Base-by-base conservation (phyloP, 148 eudicot species). In the Polygonum maritimum region DNA sequence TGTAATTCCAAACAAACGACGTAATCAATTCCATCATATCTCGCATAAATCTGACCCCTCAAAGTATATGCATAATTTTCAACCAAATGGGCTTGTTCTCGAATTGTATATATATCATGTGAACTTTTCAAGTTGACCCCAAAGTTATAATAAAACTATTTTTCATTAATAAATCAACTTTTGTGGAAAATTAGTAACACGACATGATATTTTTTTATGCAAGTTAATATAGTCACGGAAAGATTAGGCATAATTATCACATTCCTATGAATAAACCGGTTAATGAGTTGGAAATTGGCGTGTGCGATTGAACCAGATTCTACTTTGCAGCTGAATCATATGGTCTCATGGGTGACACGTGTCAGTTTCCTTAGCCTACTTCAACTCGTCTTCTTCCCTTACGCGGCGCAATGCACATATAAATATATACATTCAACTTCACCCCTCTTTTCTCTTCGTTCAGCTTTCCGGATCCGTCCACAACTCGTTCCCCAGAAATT, bases 391-490 rank as follows among this genome's bases (percentile, higher is more conserved):
- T 35, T 41, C 74, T 35, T 41, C 19, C 31, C 4, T 71, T 22
- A 19, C 74, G 49, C 52, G 52, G 54, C 75, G 38, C 35, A 36
- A 60, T 60, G 69, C 12, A 57, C 13, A 4, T 55, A 49, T 49
- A 49, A 0, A 49, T 49, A 65, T 67, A 67, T 67, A 36, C 36
- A 36, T 67, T 67, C 71, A 36, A 67, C 69, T 65, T 39, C 19
- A 14, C 71, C 71, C 71, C 44, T n/a, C 39, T 35, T 31, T 62
- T 7, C 65, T 21, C 9, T 16, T 16, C 57, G 57, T 51, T 63
- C 70, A 63, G 21, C 71, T 67, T 67, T 67, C 15, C 71, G 71
- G 71, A 67, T 67, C 71, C 71, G 45, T 67, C 41, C 10, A 35
- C 12, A 67, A 41, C 71, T 36, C 71, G 16, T 67, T 41, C 71